phyloP scores from a whole-genome alignment of 805 yeast species.

The Yarrowia divulgata region DNA sequence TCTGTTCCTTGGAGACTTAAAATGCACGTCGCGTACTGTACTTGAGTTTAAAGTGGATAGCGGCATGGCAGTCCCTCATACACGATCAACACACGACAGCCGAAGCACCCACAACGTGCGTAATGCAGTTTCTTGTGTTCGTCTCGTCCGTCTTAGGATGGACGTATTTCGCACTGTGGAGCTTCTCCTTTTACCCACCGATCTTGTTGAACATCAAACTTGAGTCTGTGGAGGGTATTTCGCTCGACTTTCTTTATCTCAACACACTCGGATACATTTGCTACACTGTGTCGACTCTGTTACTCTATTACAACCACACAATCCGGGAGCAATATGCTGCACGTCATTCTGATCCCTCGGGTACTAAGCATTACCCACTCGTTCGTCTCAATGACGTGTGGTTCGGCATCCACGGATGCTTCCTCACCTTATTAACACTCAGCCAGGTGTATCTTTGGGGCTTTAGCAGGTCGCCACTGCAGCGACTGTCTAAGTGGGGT shows the following conservation, averaged over 20 bases:
- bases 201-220: constrained; percentile 48
- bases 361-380: constrained; percentile 49
- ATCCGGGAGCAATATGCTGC: constrained; percentile 52
- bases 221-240: constrained; percentile 51
- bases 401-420: constrained; percentile 56
- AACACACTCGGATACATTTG: constrained; percentile 51
- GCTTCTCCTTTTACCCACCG: constrained; percentile 53
- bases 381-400: constrained; percentile 56
- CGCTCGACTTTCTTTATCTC: constrained; percentile 50
- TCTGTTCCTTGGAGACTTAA: no score
- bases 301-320: constrained; percentile 49
- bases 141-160: constrained; percentile 29
- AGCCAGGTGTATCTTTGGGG: constrained; percentile 53
- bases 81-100: no score
- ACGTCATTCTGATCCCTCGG: constrained; percentile 43
- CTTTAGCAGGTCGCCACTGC: constrained; percentile 49
- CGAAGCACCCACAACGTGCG: background rate
- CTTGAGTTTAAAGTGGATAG: no score
- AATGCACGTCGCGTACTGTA: no score
- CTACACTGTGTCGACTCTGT: constrained; percentile 48
- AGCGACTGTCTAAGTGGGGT: constrained; percentile 46
- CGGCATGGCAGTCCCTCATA: no score
- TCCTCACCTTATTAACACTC: constrained; percentile 50
- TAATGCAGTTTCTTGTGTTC: constrained; percentile 11
- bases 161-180: constrained; percentile 45